Percentiles rank a stretch among this genome's conserved stretches.
phyloP scores from a whole-genome alignment of 2,329 filamentous ascomycete species.

The Colletotrichum sansevieriae region DNA sequence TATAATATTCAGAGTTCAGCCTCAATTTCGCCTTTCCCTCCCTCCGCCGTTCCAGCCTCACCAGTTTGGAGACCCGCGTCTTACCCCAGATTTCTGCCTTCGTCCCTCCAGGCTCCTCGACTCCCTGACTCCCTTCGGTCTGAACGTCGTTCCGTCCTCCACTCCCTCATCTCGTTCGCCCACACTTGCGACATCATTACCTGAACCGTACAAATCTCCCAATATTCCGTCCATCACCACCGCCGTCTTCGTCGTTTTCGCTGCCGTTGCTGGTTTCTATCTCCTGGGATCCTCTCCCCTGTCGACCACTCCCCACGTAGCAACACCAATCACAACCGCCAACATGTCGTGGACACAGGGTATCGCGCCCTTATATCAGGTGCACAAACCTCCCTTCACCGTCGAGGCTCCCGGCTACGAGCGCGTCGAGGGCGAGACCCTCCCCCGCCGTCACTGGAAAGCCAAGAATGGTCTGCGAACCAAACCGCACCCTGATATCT shows the following conservation, averaged over 20 bases:
- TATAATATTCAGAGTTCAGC: slow-evolving; percentile 2
- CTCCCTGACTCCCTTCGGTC: slow-evolving; percentile 29
- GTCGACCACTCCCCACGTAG: not conserved
- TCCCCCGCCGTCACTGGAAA: slow-evolving; percentile 80
- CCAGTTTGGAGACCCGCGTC: slow-evolving; percentile 5
- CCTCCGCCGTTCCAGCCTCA: slow-evolving; percentile 1
- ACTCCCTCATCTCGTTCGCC: not conserved
- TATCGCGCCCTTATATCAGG: slow-evolving; percentile 66
- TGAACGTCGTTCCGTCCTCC: slow-evolving; percentile 12
- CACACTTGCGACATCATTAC: not conserved
- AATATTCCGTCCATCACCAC: slow-evolving; percentile 37
- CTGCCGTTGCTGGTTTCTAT: slow-evolving; percentile 18
- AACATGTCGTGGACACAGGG: slow-evolving; percentile 57
- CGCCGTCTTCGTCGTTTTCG: slow-evolving; percentile 27
- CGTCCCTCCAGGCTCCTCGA: not conserved
- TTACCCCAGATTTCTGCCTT: slow-evolving; percentile 13
- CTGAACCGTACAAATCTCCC: not conserved
- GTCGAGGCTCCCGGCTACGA: slow-evolving; percentile 77
- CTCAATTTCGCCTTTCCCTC: not conserved
- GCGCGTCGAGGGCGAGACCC: slow-evolving; percentile 83
- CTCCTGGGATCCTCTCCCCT: not conserved
- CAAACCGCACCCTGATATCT: slow-evolving; percentile 75
- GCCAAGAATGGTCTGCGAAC: slow-evolving; percentile 78
- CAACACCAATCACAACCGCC: slow-evolving; percentile 10
- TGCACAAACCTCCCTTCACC: slow-evolving; percentile 80